Evolutionary conservation across 176 grass and related monocot species (phyloP), one percentile per base, ranked within the genome.

Genomic region (Carex kokanica): DNA sequence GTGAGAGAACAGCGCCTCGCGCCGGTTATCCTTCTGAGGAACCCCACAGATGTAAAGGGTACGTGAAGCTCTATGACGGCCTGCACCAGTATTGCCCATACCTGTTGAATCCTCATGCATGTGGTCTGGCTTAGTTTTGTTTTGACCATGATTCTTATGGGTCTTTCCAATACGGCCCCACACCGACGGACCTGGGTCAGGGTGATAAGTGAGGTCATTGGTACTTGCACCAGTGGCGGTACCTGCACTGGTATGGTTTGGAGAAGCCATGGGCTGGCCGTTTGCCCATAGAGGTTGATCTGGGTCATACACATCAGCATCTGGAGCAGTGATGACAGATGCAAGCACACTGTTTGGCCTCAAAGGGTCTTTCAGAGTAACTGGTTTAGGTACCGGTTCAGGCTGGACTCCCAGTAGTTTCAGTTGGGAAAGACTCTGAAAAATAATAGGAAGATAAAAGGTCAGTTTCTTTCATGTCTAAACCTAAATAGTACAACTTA

Each of bases 281-380:
- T 82, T 79, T 58, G 90, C 92, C 96, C 96, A 99, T 5, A 99
- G 83, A 86, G 96, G 96, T 74, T 99, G 96, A 89, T 99, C 96
- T 74, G 96, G 96, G 88, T 99, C 96, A 83, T 99, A 99, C 77
- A 99, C 91, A 86, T 99, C 96, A 84, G 93, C 86, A 61, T 99
- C 91, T 86, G 81, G 80, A 45, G 80, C 61, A 64, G 80, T 40
- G 82, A 87, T 71, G 83, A 64, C 88, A 83, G 81, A 85, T 89
- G 83, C 13, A 34, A 85, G 68, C 68, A 79, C 81, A 81, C 88
- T 91, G 81, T 91, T 95, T 57, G 63, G 63, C 74, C 87, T 99
- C 52, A 86, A 84, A 65, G 88, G 47, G 72, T 99, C 93, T 83
- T 86, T 90, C 85, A 89, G 47, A 78, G 83, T 75, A 63, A 82